Evolutionary conservation across 495 filamentous ascomycete genomes (phyloP), one percentile per base, ranked within the genome.

Genomic region (Aspergillus bridgeri): DNA sequence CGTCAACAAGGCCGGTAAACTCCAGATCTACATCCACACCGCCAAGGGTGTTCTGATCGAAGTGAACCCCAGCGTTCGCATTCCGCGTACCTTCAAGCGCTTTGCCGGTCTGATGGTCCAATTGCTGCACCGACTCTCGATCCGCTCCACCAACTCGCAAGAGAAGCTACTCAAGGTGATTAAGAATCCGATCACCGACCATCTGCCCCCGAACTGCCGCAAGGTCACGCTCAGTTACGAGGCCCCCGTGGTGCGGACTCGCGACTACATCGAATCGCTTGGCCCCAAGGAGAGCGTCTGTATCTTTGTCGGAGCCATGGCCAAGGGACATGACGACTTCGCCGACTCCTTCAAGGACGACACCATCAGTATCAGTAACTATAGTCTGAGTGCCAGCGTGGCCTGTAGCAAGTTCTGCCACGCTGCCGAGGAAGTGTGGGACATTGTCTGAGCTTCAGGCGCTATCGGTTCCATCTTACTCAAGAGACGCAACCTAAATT

Each of bases 321-420:
- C 94, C 57, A 98, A 96, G 75, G 94, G 94, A 7, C 79, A 85
- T 24, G 94, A 98, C 69, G 91, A 94, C 73, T 98, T 98, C 68
- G 94, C 94, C 51, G 94, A 98, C 68, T 79, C 81, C 42, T 92
- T 87, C 76, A 94, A 97, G 63, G 94, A 98, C 70, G 94, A 98
- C 70, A 87, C 93, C 62, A 97, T 98, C 75, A 89, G 90, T 63
- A 96, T 98, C 75, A 97, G 94, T 78, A 96, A 96, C 72, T 98
- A 88, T 83, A 96, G 90, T 73, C 81, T 98, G 47, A 95, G 90
- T 66, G 94, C 94, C 48, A 96, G 91, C 77, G 93, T 98, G 27
- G 94, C 94, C 33, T 98, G 94, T 79, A 95, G 92, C 79, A 98
- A 97, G 75, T 97, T 98, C 79, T 97, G 94, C 76, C 94, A 98